Evolutionary conservation across 108 stramenopile genomes (phyloP), one percentile per base, ranked within the genome.

Genomic region (Mediolabrus comicus): DNA sequence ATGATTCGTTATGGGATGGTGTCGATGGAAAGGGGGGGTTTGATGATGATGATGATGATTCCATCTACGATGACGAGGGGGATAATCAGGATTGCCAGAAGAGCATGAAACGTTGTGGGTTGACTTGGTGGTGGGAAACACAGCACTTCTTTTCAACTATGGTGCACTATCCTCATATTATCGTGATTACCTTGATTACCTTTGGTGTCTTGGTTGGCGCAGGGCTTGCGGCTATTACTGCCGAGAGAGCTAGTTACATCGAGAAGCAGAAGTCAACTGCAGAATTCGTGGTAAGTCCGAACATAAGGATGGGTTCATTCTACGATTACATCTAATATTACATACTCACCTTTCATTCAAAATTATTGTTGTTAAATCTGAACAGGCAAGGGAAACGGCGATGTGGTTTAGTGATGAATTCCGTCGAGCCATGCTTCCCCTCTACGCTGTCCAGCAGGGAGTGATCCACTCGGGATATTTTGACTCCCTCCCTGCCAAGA

Each of bases 361-460:
- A n/a, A n/a, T n/a, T n/a, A n/a, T n/a, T n/a, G n/a, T n/a, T n/a
- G n/a, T n/a, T n/a, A n/a, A 4, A 0, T 13, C 36, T 10, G 14
- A 10, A 2, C 14, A 74, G 73, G 75, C 75, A 1, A 38, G 54
- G 31, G 75, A 75, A 34, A 68, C 66, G 14, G 75, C 66, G 7
- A 29, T 32, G 9, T 75, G 75, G 75, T 75, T 75, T 35, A 17
- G 62, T 2, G 34, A 67, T 31, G 75, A 75, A 53, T 75, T 68
- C 28, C 61, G 69, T 14, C 39, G 70, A 7, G 69, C 75, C 26
- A 75, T 75, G 75, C 60, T 68, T 31, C 75, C 75, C 1, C 75
- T 75, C 25, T 75, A 75, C 19, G 30, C 38, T 14, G 39, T 75
- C 51, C 75, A 71, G 22, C 75, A 75, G 25, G 69, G 56, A 12